Evolutionary conservation across 371 early-diverging fungal genomes (phyloP).

Genomic region (Circinella minor): DNA sequence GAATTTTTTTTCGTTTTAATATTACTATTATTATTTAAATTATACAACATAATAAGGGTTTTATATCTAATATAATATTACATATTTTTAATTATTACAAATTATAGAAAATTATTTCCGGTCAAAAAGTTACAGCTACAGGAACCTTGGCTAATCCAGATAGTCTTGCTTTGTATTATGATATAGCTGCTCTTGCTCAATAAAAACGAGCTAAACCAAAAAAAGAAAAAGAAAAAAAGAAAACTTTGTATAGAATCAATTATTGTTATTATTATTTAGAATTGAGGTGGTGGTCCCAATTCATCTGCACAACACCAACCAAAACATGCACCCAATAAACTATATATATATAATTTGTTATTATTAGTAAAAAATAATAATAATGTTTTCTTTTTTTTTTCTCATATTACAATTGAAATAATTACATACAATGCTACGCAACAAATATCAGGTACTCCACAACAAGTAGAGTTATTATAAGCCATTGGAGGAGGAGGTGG

Average conservation of each 20-base stretch:
- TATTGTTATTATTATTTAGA: not conserved
- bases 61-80: too few species aligned
- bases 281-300: not conserved
- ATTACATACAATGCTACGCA: not conserved
- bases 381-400: too few species aligned
- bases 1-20: too few species aligned
- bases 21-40: too few species aligned
- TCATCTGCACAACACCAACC: conserved; percentile 5
- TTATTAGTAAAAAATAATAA: too few species aligned
- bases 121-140: conserved; percentile 73
- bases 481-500: not conserved
- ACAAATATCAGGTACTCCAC: not conserved
- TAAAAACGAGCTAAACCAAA: conserved; percentile 6
- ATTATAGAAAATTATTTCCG: conserved; percentile 76
- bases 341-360: not conserved
- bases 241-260: not conserved
- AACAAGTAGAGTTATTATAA: not conserved
- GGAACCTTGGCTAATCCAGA: conserved; percentile 90
- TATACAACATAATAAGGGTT: too few species aligned
- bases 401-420: too few species aligned
- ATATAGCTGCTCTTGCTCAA: conserved; percentile 64
- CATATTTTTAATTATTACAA: conserved; percentile 2
- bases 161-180: conserved; percentile 75
- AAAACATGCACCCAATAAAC: conserved; percentile 2
- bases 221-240: not conserved